phyloP scores from a whole-genome alignment of 345 rosid genomes.

The Citrus glauca region DNA sequence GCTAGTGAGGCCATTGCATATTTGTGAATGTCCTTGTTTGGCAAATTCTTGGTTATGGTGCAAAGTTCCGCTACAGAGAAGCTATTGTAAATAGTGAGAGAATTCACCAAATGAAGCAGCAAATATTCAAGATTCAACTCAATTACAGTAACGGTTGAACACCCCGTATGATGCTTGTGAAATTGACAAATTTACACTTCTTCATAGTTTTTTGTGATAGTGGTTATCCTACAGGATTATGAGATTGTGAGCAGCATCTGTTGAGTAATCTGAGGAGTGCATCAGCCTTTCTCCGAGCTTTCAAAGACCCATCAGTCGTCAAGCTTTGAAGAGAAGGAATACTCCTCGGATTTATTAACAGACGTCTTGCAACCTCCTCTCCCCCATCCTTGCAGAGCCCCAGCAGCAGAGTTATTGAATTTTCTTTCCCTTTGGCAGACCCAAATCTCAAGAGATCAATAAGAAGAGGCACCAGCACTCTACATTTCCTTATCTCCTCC shows the following conservation, averaged over 20 bases:
- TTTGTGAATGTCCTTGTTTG: not conserved
- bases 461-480: slow-evolving; percentile 52
- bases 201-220: not conserved
- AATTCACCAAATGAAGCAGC: not conserved
- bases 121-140: not conserved
- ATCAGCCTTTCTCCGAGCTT: slow-evolving; percentile 63
- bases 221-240: slow-evolving; percentile 29
- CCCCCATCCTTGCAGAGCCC: slow-evolving; percentile 67
- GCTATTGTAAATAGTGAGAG: not conserved
- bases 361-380: slow-evolving; percentile 43
- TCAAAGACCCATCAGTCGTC: slow-evolving; percentile 52
- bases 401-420: slow-evolving; percentile 50
- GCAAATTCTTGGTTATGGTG: not conserved
- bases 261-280: slow-evolving; percentile 62
- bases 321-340: slow-evolving; percentile 64
- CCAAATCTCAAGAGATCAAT: slow-evolving; percentile 63
- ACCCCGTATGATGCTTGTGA: not conserved
- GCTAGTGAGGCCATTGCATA: not conserved
- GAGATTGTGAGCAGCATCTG: slow-evolving; percentile 55
- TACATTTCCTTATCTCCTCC: slow-evolving; percentile 43
- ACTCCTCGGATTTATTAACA: slow-evolving; percentile 56
- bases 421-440: slow-evolving; percentile 61
- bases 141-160: slow-evolving; percentile 7
- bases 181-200: slow-evolving; percentile 30
- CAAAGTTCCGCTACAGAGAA: not conserved